A percentile compares a stretch with the other conserved stretches of the same genome.
phyloP scores from a whole-genome alignment of 1,284 basidiomycete species.

The Stereum hirsutum region DNA sequence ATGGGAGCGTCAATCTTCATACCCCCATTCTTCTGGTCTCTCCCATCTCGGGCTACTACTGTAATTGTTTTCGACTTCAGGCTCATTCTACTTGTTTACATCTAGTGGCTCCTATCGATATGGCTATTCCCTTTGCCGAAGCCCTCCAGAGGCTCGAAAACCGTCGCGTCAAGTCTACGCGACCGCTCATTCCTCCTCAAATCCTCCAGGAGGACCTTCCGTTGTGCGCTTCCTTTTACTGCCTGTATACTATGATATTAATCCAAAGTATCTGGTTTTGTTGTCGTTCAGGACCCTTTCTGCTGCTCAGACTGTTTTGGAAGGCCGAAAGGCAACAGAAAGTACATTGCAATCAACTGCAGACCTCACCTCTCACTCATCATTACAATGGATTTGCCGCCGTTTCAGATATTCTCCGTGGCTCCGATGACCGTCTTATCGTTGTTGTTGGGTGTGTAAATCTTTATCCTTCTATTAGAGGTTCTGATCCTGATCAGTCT shows the following conservation, averaged over 20 bases:
- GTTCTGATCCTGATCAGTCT: too few species aligned
- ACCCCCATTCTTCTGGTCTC: background rate
- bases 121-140: slow-evolving; percentile 62
- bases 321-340: slow-evolving; percentile 77
- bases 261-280: too few species aligned
- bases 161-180: slow-evolving; percentile 74
- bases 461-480: background rate
- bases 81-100: slow-evolving; percentile 3
- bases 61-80: background rate
- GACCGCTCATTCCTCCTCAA: slow-evolving; percentile 87
- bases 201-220: slow-evolving; percentile 87
- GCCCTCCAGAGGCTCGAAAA: slow-evolving; percentile 82
- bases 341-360: too few species aligned
- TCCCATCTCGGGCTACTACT: background rate
- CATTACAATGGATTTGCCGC: too few species aligned
- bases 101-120: slow-evolving; percentile 26
- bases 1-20: too few species aligned
- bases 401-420: slow-evolving; percentile 71
- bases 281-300: slow-evolving; percentile 46
- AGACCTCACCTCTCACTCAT: too few species aligned
- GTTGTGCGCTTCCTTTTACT: slow-evolving; percentile 33
- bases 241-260: background rate
- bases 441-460: slow-evolving; percentile 75
- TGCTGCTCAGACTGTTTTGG: slow-evolving; percentile 76
- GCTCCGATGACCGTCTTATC: slow-evolving; percentile 82